Evolutionary conservation across 2,329 filamentous ascomycete genomes (phyloP).

Genomic region (Pseudocercospora eumusae): DNA sequence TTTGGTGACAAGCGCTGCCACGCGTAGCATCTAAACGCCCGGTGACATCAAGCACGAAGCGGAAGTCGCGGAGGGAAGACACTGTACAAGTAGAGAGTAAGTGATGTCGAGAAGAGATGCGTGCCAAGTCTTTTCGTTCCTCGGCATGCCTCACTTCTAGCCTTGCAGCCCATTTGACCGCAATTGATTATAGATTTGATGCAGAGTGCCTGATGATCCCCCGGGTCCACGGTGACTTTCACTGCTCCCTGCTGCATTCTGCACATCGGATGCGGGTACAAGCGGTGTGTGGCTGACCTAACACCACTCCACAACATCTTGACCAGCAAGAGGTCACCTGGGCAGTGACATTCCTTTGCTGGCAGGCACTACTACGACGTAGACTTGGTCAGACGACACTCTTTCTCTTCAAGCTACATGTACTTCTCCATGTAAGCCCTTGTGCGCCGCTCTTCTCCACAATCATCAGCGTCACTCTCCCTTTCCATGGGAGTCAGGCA

Average conservation of each 20-base stretch:
- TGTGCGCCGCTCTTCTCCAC: not conserved
- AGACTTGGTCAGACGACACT: slow-evolving; percentile 20
- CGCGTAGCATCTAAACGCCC: not conserved
- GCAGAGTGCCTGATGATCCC: not conserved
- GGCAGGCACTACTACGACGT: not conserved
- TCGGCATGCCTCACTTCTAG: too few relatives aligned
- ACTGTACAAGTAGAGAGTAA: slow-evolving; percentile 1
- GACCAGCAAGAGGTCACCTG: slow-evolving; percentile 2
- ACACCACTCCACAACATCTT: slow-evolving; percentile 2
- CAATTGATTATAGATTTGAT: not conserved
- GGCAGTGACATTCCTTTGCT: slow-evolving; percentile 2
- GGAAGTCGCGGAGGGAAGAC: slow-evolving; percentile 1
- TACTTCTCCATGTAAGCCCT: not conserved
- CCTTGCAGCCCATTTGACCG: not conserved
- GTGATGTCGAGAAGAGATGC: slow-evolving; percentile 12
- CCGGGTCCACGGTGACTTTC: not conserved
- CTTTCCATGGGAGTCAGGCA: slow-evolving; percentile 13
- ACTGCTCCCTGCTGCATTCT: too few relatives aligned
- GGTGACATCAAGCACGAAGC: slow-evolving; percentile 4
- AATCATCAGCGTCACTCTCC: slow-evolving; percentile 1
- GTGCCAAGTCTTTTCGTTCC: slow-evolving; percentile 8
- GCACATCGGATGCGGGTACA: not conserved
- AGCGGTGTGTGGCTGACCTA: not conserved
- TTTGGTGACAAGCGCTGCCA: slow-evolving; percentile 5
- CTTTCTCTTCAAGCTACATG: slow-evolving; percentile 8